A percentile compares a stretch with the other conserved stretches of the same genome.
Evolutionary conservation across 208 protist species (phyloP).

Genomic region (Plasmodiophora brassicae): DNA sequence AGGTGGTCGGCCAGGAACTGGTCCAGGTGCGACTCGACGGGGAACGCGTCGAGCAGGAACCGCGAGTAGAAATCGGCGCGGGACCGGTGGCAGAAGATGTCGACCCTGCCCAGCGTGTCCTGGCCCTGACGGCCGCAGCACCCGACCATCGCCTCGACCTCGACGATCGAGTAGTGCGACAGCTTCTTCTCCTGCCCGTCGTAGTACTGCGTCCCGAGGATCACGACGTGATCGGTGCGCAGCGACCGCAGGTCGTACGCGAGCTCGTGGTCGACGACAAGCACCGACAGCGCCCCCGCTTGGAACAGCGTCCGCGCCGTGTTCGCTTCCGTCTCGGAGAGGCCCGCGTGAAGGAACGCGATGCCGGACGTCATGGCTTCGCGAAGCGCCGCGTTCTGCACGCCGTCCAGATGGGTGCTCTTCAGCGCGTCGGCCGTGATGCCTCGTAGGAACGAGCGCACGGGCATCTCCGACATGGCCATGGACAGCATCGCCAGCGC

Average conservation of each 20-base stretch:
- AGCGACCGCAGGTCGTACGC: conserved; percentile 96
- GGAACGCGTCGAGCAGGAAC: conserved; percentile 70
- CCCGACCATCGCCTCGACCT: conserved; percentile 27
- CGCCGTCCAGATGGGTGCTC: background rate
- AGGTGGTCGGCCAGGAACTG: conserved; percentile 64
- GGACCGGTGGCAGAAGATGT: conserved; percentile 65
- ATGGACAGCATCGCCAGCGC: conserved; percentile 31
- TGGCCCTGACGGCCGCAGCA: background rate
- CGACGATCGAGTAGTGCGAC: conserved; percentile 58
- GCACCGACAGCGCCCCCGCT: conserved; percentile 74
- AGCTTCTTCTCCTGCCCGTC: conserved; percentile 79
- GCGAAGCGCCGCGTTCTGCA: conserved; percentile 50
- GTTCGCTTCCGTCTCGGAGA: conserved; percentile 2
- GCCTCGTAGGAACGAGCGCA: conserved; percentile 52
- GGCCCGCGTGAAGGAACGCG: conserved; percentile 60
- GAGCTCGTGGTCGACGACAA: conserved; percentile 96
- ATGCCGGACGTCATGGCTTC: conserved; percentile 55
- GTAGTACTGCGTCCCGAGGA: conserved; percentile 99
- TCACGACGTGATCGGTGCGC: conserved; percentile 97
- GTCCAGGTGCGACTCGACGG: conserved; percentile 73
- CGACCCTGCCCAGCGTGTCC: conserved; percentile 49
- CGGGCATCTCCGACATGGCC: conserved; percentile 46
- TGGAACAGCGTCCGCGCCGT: conserved; percentile 55
- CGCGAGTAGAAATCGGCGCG: conserved; percentile 72
- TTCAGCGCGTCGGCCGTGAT: conserved; percentile 48